These are phyloP conservation scores for Pythium aquatile DNA, from an alignment of 352 stramenopile genomes.

Conservation along the genomic window DNA sequence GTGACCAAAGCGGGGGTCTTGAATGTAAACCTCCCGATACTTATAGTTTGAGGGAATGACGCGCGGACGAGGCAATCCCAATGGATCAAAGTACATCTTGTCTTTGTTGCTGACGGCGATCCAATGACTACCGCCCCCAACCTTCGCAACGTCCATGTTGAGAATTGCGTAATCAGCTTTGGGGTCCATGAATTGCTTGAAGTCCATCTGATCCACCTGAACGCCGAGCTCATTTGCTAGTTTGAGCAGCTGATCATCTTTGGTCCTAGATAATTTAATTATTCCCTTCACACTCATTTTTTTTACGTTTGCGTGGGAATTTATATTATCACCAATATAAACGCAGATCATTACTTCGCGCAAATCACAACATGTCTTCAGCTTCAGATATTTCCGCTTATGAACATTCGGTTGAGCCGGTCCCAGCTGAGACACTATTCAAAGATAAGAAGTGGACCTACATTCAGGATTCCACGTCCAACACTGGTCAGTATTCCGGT, in stretches of 20 bases:
- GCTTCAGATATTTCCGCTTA: slow-evolving; percentile 26
- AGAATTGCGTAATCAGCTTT: slow-evolving; percentile 22
- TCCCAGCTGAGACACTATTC: slow-evolving; percentile 23
- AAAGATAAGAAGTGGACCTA: slow-evolving; percentile 25
- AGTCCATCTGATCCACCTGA: slow-evolving; percentile 27
- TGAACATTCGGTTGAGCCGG: slow-evolving; percentile 25
- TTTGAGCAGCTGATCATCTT: slow-evolving; percentile 23
- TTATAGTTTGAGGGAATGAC: slow-evolving; percentile 16
- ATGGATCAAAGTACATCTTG: slow-evolving; percentile 22
- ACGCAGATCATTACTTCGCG: slow-evolving; percentile 10
- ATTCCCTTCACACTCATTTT: slow-evolving; percentile 22
- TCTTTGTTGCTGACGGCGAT: slow-evolving; percentile 22
- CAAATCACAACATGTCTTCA: slow-evolving; percentile 16
- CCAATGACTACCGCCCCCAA: slow-evolving; percentile 20
- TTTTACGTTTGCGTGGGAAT: slow-evolving; percentile 13
- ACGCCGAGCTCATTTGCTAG: slow-evolving; percentile 19
- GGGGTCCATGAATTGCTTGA: slow-evolving; percentile 19
- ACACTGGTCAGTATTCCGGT: slow-evolving; percentile 22
- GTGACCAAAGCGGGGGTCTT: slow-evolving; percentile 21
- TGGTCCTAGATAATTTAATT: slow-evolving; percentile 26
- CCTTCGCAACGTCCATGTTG: slow-evolving; percentile 14
- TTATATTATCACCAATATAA: slow-evolving; percentile 25
- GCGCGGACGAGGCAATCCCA: slow-evolving; percentile 2
- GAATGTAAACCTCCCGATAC: slow-evolving; percentile 18
- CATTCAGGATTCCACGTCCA: slow-evolving; percentile 25